These are phyloP conservation scores for Aureobasidium sp. DNA, from an alignment of 2,329 filamentous ascomycete species.

Conservation along the genomic window DNA sequence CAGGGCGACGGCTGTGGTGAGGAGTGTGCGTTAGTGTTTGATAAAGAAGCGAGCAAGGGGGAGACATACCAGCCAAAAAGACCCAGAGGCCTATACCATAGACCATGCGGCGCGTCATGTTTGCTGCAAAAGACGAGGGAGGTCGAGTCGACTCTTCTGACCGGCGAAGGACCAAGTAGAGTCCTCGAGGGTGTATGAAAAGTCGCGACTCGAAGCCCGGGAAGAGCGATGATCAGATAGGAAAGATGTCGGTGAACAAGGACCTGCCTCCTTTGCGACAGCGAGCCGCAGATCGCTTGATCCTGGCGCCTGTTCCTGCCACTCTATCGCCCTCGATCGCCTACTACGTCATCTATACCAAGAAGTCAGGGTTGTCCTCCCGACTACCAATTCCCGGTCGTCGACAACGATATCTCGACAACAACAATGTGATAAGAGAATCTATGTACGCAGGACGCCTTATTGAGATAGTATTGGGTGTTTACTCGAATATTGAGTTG, in stretches of 20 bases:
- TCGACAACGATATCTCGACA: neutral
- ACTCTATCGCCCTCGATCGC: neutral
- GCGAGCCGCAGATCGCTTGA: neutral
- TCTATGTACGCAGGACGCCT: too few species aligned
- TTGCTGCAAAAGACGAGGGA: conserved; percentile 4
- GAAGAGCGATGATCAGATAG: neutral
- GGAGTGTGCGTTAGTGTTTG: neutral
- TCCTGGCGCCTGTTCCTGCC: neutral
- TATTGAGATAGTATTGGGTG: neutral
- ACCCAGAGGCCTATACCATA: conserved; percentile 42
- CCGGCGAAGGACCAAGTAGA: too few species aligned
- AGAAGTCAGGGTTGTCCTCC: neutral
- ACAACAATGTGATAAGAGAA: neutral
- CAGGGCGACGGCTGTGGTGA: conserved; percentile 55
- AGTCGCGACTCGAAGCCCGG: neutral
- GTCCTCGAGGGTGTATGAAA: neutral
- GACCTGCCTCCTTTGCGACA: neutral
- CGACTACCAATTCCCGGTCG: neutral
- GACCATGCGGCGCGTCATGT: conserved; percentile 42
- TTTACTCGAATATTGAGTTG: too few species aligned
- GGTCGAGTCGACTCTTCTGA: neutral
- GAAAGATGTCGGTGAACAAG: neutral
- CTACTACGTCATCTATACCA: neutral
- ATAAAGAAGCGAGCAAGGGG: neutral
- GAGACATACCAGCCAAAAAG: conserved; percentile 34